phyloP scores from a whole-genome alignment of 1,284 basidiomycete species.

The Ustilago crameri region DNA sequence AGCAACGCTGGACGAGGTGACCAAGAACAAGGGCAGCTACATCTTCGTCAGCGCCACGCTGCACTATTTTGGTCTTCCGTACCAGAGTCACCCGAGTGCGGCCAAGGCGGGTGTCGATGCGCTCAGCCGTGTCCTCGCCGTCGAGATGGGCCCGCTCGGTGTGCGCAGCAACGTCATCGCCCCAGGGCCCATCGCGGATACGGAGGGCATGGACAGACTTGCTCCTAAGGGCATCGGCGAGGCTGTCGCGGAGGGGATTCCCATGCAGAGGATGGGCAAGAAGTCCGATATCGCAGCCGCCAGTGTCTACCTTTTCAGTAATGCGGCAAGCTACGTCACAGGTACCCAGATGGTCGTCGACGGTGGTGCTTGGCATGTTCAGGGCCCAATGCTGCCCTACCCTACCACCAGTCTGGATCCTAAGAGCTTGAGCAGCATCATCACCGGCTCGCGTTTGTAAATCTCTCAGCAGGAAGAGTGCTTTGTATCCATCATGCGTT shows the following conservation, averaged over 20 bases:
- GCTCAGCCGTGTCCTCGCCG: constrained; percentile 81
- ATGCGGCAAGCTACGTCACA: constrained; percentile 83
- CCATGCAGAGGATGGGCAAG: constrained; percentile 63
- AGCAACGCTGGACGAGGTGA: constrained; percentile 58
- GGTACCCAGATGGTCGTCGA: constrained; percentile 70
- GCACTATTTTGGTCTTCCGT: constrained; percentile 88
- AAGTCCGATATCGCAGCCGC: constrained; percentile 81
- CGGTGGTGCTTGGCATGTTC: constrained; percentile 55
- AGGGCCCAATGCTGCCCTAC: constrained; percentile 62
- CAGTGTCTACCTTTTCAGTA: constrained; percentile 86
- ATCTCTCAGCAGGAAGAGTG: background rate
- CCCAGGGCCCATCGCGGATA: constrained; percentile 83
- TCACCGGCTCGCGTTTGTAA: constrained; percentile 48
- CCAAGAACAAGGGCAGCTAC: constrained; percentile 76
- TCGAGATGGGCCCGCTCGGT: constrained; percentile 93
- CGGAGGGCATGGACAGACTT: constrained; percentile 85
- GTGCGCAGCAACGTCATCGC: constrained; percentile 91
- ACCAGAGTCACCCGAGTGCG: constrained; percentile 90
- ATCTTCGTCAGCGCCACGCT: constrained; percentile 91
- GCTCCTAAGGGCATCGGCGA: constrained; percentile 70
- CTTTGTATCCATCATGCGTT: no score
- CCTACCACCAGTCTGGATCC: constrained; percentile 59
- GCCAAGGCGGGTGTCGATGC: constrained; percentile 96
- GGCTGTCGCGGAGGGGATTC: constrained; percentile 47
- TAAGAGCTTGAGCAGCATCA: constrained; percentile 46